Percentiles rank a stretch among this genome's conserved stretches.
Conservation (phyloP, 768 basidiomycete genomes). For the Leccinum broughii region DNA sequence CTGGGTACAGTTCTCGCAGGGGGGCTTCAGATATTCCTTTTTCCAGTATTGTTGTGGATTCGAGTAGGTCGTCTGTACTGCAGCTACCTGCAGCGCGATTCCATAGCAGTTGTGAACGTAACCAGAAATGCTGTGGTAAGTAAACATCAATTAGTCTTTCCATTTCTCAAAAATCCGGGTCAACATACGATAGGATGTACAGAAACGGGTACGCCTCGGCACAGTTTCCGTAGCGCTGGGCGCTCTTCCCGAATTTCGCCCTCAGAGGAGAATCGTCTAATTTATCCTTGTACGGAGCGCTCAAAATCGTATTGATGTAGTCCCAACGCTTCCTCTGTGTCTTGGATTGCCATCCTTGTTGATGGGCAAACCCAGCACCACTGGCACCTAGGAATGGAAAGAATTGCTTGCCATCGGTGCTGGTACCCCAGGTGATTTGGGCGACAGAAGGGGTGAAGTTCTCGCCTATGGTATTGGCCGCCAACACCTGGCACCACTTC, state of each 20-base stretch:
- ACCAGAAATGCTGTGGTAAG: background rate
- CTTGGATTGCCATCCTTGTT: background rate
- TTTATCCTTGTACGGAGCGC: background rate
- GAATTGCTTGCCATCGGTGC: background rate
- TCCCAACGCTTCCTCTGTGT: background rate
- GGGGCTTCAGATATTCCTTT: background rate
- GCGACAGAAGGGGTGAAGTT: background rate
- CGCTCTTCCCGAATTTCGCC: no score
- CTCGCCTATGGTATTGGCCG: background rate
- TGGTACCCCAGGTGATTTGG: background rate
- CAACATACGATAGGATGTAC: background rate
- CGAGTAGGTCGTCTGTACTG: background rate
- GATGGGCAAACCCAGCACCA: background rate
- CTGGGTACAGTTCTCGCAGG: background rate
- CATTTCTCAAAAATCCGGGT: background rate
- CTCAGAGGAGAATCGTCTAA: background rate
- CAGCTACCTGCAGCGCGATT: background rate
- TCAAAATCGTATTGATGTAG: background rate
- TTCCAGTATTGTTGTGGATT: no score
- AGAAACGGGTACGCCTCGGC: background rate
- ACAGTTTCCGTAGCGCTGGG: background rate
- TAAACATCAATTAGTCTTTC: background rate
- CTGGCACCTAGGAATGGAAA: background rate
- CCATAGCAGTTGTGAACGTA: background rate
- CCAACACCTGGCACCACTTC: background rate